Evolutionary conservation across 1,284 basidiomycete species (phyloP), one percentile per base, ranked within the genome.

Genomic region (Puccinia novopanici): DNA sequence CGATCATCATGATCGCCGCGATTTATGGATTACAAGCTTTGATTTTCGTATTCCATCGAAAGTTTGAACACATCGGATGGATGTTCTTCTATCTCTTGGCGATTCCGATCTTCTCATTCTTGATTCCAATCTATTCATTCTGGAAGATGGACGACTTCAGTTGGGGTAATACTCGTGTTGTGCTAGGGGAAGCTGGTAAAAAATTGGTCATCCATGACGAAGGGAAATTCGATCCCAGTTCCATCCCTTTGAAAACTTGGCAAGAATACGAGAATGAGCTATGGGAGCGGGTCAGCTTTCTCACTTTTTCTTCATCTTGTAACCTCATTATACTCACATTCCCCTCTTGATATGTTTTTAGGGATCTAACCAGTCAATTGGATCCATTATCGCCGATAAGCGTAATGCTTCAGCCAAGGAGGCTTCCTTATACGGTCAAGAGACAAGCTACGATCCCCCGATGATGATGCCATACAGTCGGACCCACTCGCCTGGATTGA

Each of bases 191-290:
- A 87, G 90, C 91, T 81, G 96, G 95, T 42, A 95, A 96, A 89
- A 95, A 94, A 87, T 88, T 98, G 83, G 91, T 98, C 82, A 91
- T 98, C 76, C 96, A 98, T 73, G 95, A 98, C 84, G 95, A 98
- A 86, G 96, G 95, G 86, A 95, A 94, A 86, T 99, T 98, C 81
- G 95, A 98, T 87, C 92, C 94, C 27, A 89, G 91, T 42, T 89
- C 90, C 22, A 98, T 98, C 84, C 96, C 96, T 17, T 89, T 98
- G 83, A 97, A 97, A 88, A 93, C 92, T 2, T 98, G 96, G 96
- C 93, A 91, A 82, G 94, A 97, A 83, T 98, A 98, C 85, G 94
- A 89, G 86, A 96, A 96, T 85, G 94, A 98, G 86, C 90, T 98
- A 6, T 98, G 95, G 95, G 95, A 97, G 85, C 93, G 94, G 86